These are phyloP conservation scores for Arthroderma sp. DNA, from an alignment of 2,329 filamentous ascomycete species.

Conservation along the genomic window DNA sequence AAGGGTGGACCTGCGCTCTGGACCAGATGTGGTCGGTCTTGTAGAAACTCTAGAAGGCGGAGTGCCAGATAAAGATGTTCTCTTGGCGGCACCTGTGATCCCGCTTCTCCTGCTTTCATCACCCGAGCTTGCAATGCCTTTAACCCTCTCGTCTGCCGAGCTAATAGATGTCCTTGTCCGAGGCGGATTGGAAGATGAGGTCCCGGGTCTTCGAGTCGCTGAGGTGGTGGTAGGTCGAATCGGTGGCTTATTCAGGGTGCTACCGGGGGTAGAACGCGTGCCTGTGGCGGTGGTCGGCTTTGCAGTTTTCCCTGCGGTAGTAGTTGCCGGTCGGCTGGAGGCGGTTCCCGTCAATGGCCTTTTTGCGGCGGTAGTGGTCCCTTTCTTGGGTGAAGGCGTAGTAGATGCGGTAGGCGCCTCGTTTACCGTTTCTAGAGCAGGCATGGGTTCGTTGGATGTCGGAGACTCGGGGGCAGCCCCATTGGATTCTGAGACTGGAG, in stretches of 20 bases:
- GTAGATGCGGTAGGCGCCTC: background rate
- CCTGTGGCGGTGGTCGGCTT: slow-evolving; percentile 13
- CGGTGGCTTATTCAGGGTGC: slow-evolving; percentile 32
- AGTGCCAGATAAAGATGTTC: slow-evolving; percentile 31
- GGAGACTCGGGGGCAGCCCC: slow-evolving; percentile 24
- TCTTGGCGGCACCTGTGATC: slow-evolving; percentile 31
- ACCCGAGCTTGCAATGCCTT: slow-evolving; percentile 30
- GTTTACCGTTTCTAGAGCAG: background rate
- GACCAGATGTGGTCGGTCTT: slow-evolving; percentile 20
- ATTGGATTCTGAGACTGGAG: slow-evolving; percentile 21
- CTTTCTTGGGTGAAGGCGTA: slow-evolving; percentile 18
- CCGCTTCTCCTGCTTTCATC: slow-evolving; percentile 29
- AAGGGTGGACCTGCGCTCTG: slow-evolving; percentile 27
- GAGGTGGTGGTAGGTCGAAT: slow-evolving; percentile 24
- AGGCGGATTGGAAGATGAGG: slow-evolving; percentile 27
- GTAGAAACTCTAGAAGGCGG: slow-evolving; percentile 22
- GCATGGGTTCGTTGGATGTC: slow-evolving; percentile 6
- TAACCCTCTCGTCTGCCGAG: slow-evolving; percentile 31
- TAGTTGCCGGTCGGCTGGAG: slow-evolving; percentile 22
- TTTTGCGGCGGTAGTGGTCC: slow-evolving; percentile 18
- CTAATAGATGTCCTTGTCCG: slow-evolving; percentile 28
- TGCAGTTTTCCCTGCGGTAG: slow-evolving; percentile 19
- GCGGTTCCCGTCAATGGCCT: slow-evolving; percentile 24
- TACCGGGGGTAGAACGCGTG: slow-evolving; percentile 20
- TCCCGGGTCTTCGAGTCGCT: slow-evolving; percentile 22